These are phyloP conservation scores for Parvularia atlantis DNA, from an alignment of 78 protist genomes.

Conservation along the genomic window DNA sequence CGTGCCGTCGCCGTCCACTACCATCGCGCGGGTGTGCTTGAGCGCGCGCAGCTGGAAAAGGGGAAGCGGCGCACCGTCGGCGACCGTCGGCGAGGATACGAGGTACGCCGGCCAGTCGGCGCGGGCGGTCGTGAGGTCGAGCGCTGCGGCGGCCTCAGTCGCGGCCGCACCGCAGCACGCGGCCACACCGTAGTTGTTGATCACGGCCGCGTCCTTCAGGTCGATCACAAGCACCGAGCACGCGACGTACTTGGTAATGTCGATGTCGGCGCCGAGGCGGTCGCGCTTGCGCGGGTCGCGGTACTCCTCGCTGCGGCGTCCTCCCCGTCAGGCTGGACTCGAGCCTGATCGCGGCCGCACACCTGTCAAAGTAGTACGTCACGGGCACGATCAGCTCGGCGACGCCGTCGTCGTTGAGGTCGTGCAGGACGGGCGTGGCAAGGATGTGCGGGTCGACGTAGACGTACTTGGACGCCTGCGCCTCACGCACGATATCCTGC, in stretches of 20 bases:
- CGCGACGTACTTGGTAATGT: slow-evolving; percentile 35
- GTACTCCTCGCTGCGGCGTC: not conserved
- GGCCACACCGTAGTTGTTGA: too few species aligned
- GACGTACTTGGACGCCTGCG: slow-evolving; percentile 3
- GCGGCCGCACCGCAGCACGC: too few species aligned
- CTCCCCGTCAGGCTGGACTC: too few species aligned
- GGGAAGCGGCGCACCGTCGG: too few species aligned
- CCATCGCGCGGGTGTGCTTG: too few species aligned
- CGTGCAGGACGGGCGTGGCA: slow-evolving; percentile 43
- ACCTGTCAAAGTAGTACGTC: slow-evolving; percentile 42
- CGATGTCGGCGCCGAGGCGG: too few species aligned
- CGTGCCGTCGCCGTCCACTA: slow-evolving; percentile 36
- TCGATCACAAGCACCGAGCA: slow-evolving; percentile 35
- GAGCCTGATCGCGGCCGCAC: too few species aligned
- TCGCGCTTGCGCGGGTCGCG: not conserved
- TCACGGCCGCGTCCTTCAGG: not conserved
- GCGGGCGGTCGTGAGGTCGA: slow-evolving; percentile 6
- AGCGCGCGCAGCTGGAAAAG: too few species aligned
- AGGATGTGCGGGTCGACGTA: slow-evolving; percentile 53
- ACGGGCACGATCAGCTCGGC: slow-evolving; percentile 36
- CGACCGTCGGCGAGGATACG: slow-evolving; percentile 35
- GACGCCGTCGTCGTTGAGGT: slow-evolving; percentile 37
- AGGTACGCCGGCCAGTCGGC: slow-evolving; percentile 11
- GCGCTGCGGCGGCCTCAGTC: too few species aligned
- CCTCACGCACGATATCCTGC: too few species aligned